phyloP scores from a whole-genome alignment of 495 filamentous ascomycete species.

The Aspergillus steynii region DNA sequence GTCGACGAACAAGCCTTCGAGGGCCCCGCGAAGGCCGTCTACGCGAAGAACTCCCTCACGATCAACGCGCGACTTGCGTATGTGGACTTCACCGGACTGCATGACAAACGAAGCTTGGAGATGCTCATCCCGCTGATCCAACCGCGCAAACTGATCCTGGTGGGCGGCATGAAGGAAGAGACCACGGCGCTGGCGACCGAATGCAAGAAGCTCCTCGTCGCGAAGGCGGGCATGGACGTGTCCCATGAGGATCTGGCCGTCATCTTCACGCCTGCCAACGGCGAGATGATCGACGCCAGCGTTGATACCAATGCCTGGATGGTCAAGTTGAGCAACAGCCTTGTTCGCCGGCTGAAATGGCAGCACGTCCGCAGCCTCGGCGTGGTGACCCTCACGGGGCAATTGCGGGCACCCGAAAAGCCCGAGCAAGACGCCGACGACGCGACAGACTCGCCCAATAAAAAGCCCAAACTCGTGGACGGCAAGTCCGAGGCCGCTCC shows the following conservation, averaged over 20 bases:
- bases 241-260: conserved; percentile 48
- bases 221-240: conserved; percentile 43
- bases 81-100: conserved; percentile 88
- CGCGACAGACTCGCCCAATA: conserved; percentile 52
- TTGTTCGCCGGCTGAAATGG: conserved; percentile 87
- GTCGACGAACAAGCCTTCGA: conserved; percentile 49
- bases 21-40: conserved; percentile 74
- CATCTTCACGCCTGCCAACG: conserved; percentile 77
- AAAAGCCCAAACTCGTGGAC: conserved; percentile 66
- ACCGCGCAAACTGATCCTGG: conserved; percentile 87
- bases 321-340: conserved; percentile 78
- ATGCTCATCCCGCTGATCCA: conserved; percentile 95
- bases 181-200: conserved; percentile 75
- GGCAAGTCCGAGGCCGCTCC: conserved; percentile 30
- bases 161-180: conserved; percentile 76
- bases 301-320: conserved; percentile 98
- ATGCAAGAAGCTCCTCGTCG: conserved; percentile 72
- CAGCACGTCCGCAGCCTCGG: conserved; percentile 88
- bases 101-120: conserved; percentile 87
- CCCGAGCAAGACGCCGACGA: conserved; percentile 27
- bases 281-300: conserved; percentile 77
- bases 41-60: conserved; percentile 57
- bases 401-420: conserved; percentile 43
- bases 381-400: conserved; percentile 82
- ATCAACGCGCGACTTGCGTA: conserved; percentile 76